Evolutionary conservation across 345 rosid genomes (phyloP).

Genomic region (Odontarrhena argentea): DNA sequence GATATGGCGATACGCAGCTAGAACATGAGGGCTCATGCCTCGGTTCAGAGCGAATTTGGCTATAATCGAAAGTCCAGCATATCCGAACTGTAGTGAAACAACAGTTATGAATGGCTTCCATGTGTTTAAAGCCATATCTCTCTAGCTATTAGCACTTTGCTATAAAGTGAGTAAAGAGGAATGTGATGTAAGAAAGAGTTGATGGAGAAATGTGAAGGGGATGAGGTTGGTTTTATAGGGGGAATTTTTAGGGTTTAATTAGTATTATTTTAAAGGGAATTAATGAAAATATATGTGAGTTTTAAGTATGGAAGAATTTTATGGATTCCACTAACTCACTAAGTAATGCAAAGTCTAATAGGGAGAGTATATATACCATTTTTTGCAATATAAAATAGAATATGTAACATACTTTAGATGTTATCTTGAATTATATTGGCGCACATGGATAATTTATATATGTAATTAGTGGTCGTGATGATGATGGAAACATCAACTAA

Average conservation of each 20-base stretch:
- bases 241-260: neutral
- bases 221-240: constrained; percentile 40
- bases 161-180: neutral
- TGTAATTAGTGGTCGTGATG: constrained; percentile 34
- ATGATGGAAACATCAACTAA: constrained; percentile 40
- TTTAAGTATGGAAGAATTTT: constrained; percentile 34
- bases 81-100: constrained; percentile 63
- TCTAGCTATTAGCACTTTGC: constrained; percentile 7
- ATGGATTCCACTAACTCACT: constrained; percentile 45
- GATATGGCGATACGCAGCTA: constrained; percentile 71
- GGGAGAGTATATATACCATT: constrained; percentile 35
- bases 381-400: constrained; percentile 11
- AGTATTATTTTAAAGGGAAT: neutral
- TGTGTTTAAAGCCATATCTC: constrained; percentile 33
- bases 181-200: constrained; percentile 37
- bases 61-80: constrained; percentile 57
- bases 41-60: constrained; percentile 52
- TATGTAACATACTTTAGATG: constrained; percentile 11
- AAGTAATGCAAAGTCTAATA: constrained; percentile 35
- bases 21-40: constrained; percentile 73
- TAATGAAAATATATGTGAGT: neutral
- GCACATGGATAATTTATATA: constrained; percentile 27
- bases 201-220: constrained; percentile 41
- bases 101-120: constrained; percentile 61
- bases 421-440: constrained; percentile 14